Evolutionary conservation across 345 rosid species (phyloP), one percentile per base, ranked within the genome.

Genomic region (Xanthoceras sorbifolium): DNA sequence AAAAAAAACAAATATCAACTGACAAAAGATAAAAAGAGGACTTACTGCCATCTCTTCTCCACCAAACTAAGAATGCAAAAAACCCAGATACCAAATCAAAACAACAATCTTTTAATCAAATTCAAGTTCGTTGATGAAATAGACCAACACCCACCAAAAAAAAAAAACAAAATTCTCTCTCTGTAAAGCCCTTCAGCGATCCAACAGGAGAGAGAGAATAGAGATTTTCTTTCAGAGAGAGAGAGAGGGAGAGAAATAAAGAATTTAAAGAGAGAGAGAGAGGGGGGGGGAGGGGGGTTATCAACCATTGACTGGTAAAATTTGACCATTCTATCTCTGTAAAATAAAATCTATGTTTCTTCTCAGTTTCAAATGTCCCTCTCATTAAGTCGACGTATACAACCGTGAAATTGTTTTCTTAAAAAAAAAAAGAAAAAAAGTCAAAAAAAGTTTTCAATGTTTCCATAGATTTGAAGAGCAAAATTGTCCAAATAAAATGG

Each of bases 11-110:
- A 42, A 42, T 32, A 32, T 32, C 36, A 32, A 32, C 36, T 1
- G 36, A 32, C 3, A 32, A 32, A 1, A 42, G 15, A 42, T 42
- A 42, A 42, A 31, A 72, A 17, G 57, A 66, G 5, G 74, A 85
- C 97, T 89, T 78, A 92, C 97, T 28, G 91, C 91, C 97, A 92
- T 92, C 66, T 68, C 65, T 76, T 67, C 75, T 69, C 25, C 46
- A 62, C 79, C 80, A 66, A 64, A 52, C 64, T 48, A 70, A 69
- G 71, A 72, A 72, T 7, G 60, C 18, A 44, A 65, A 68, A 69
- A 15, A 26, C 75, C 55, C 55, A 25, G 57, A 69, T 62, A 54
- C 10, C 40, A 20, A 20, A n/a, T n/a, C 22, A 68, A 75, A 26
- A 9, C 46, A 31, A 57, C 18, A 60, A 25, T 26, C 25, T 63